These are phyloP conservation scores for Rhizophagus clarus DNA, from an alignment of 192 early-diverging fungal genomes.

Conservation along the genomic window DNA sequence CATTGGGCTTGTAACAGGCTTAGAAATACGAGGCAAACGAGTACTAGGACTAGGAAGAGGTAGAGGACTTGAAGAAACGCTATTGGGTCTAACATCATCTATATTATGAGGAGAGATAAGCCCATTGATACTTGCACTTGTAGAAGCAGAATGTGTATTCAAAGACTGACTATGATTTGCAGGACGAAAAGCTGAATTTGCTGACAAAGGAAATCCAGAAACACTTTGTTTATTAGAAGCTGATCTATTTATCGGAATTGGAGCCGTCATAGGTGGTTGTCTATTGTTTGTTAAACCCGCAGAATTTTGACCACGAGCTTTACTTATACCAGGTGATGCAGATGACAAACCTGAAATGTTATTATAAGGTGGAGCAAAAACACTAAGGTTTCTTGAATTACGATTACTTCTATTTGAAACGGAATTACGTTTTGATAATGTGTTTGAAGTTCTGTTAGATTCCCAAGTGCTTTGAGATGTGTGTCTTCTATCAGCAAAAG, in stretches of 20 bases:
- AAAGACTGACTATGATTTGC: conserved; percentile 3
- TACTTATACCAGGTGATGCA: not conserved
- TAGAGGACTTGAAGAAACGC: not conserved
- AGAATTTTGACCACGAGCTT: not conserved
- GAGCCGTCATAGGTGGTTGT: not conserved
- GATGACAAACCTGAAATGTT: not conserved
- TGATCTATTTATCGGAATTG: not conserved
- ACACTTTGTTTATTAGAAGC: not conserved
- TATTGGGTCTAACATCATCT: not conserved
- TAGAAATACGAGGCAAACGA: not conserved
- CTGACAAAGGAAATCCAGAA: conserved; percentile 10
- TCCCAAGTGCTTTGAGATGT: conserved; percentile 1
- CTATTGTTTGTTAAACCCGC: not conserved
- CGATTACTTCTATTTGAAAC: conserved; percentile 5
- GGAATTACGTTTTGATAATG: conserved; percentile 9
- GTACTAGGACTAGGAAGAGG: not conserved
- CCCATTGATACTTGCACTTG: conserved; percentile 29
- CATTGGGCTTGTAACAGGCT: not conserved
- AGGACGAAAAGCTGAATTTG: conserved; percentile 23
- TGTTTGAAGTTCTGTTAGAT: not conserved
- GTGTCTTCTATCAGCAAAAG: conserved; percentile 19
- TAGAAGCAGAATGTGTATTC: conserved; percentile 23
- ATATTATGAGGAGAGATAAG: conserved; percentile 28
- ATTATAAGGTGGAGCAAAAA: conserved; percentile 29
- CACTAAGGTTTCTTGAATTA: conserved; percentile 32